These are phyloP conservation scores for Sonneratia alba DNA, from an alignment of 345 rosid species.

Conservation along the genomic window DNA sequence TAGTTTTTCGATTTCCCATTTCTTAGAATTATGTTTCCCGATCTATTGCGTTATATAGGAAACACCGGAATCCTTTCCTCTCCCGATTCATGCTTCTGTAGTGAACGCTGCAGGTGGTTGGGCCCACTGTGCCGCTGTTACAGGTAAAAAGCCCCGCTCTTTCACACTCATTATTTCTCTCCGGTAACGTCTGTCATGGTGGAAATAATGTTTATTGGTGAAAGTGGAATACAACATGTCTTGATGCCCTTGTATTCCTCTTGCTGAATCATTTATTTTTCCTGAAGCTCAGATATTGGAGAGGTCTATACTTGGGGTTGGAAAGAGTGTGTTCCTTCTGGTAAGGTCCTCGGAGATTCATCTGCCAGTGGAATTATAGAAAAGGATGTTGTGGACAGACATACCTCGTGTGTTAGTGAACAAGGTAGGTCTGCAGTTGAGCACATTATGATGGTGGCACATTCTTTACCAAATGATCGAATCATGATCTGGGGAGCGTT, in stretches of 20 bases:
- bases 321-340: conserved; percentile 96
- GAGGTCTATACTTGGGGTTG: conserved; percentile 98
- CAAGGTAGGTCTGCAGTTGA: conserved; percentile 39
- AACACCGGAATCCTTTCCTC: conserved; percentile 91
- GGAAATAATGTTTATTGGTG: background rate
- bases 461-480: background rate
- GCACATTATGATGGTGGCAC: background rate
- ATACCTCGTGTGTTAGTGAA: conserved; percentile 40
- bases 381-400: conserved; percentile 50
- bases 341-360: conserved; percentile 57
- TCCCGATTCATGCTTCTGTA: conserved; percentile 61
- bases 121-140: conserved; percentile 94
- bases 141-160: conserved; percentile 35
- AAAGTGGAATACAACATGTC: background rate
- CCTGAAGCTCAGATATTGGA: conserved; percentile 39
- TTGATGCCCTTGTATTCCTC: background rate
- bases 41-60: conserved; percentile 37
- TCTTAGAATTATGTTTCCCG: conserved; percentile 2
- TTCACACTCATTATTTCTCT: background rate
- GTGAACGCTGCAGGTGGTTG: conserved; percentile 84
- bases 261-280: conserved; percentile 5
- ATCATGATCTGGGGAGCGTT: conserved; percentile 1
- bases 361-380: conserved; percentile 24
- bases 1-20: conserved; percentile 2
- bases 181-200: background rate